A percentile compares a stretch with the other conserved stretches of the same genome.
phyloP scores from a whole-genome alignment of 345 rosid species.

The Brassica rapa region DNA sequence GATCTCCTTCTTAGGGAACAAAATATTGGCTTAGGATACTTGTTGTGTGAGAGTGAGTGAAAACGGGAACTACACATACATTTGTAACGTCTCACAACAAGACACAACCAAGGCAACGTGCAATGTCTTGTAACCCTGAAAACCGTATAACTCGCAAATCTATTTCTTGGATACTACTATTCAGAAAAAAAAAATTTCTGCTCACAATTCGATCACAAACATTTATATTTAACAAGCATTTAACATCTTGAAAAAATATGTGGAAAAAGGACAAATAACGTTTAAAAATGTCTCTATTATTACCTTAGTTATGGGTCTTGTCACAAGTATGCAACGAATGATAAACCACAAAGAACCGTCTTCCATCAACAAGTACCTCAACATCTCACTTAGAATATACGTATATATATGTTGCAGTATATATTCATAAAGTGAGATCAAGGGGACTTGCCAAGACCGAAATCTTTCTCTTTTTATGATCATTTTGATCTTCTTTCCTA shows the following conservation, averaged over 20 bases:
- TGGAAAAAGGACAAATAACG: background rate
- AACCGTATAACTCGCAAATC: constrained; percentile 13
- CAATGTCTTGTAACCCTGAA: constrained; percentile 44
- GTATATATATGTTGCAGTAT: constrained; percentile 36
- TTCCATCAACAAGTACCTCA: constrained; percentile 60
- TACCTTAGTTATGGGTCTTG: constrained; percentile 32
- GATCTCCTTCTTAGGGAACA: background rate
- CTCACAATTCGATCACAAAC: constrained; percentile 28
- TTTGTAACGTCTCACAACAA: constrained; percentile 32
- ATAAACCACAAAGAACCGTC: constrained; percentile 31
- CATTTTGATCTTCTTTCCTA: constrained; percentile 39
- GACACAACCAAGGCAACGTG: constrained; percentile 38
- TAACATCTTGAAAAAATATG: constrained; percentile 31
- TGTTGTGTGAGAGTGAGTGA: constrained; percentile 36
- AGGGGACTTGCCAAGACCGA: constrained; percentile 62
- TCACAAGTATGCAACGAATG: constrained; percentile 39
- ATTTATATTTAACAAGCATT: constrained; percentile 18
- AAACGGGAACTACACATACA: constrained; percentile 9
- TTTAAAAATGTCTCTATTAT: constrained; percentile 29
- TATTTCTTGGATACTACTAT: constrained; percentile 23
- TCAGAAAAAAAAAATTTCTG: constrained; percentile 29
- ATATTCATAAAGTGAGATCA: constrained; percentile 87
- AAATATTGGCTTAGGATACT: constrained; percentile 35
- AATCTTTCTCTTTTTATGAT: constrained; percentile 40
- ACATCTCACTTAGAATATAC: constrained; percentile 66